Conservation (phyloP, 148 eudicot genomes). For the Pouteria glomerata region DNA sequence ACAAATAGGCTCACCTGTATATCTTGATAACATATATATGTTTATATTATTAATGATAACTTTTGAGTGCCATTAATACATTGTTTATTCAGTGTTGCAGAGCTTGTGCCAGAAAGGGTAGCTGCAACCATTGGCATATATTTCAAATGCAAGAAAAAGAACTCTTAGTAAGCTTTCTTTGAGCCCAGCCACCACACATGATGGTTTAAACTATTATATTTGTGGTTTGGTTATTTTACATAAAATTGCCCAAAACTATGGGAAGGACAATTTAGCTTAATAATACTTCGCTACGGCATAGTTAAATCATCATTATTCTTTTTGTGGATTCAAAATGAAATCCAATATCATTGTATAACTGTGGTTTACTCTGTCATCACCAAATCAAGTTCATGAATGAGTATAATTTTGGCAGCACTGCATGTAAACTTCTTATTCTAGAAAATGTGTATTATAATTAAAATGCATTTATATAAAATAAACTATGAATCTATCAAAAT, state of each 20-base stretch:
- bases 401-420: no score
- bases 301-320: not conserved
- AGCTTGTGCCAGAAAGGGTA: constrained; percentile 38
- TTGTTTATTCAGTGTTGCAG: constrained; percentile 34
- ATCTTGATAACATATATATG: no score
- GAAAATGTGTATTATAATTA: no score
- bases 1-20: no score
- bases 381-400: no score
- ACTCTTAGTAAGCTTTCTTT: constrained; percentile 54
- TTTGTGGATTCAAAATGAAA: not conserved
- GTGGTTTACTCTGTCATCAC: no score
- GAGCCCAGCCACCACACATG: not conserved
- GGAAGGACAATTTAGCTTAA: no score
- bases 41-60: no score
- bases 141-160: constrained; percentile 61
- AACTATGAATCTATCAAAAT: no score
- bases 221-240: not conserved
- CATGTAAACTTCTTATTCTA: no score
- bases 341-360: no score
- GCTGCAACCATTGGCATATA: constrained; percentile 36
- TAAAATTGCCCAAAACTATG: not conserved
- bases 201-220: not conserved
- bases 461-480: no score
- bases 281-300: not conserved
- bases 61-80: not conserved